These are phyloP conservation scores for Orbilia javanica DNA, from an alignment of 2,329 filamentous ascomycete species.

Conservation along the genomic window DNA sequence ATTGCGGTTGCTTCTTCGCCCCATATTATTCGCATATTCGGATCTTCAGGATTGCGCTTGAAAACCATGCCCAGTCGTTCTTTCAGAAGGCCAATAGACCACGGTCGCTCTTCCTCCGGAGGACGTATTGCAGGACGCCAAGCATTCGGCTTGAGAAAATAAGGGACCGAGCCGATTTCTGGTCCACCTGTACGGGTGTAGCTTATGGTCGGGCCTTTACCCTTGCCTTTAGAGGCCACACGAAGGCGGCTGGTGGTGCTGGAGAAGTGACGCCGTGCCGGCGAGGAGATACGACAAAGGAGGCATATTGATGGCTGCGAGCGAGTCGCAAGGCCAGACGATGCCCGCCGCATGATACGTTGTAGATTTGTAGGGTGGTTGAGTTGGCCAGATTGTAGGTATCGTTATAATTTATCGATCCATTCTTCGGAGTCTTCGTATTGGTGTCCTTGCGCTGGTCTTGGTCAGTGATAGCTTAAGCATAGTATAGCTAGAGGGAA, in stretches of 20 bases:
- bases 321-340: constrained; percentile 31
- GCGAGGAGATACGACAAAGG: constrained; percentile 35
- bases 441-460: too few relatives aligned
- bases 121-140: neutral
- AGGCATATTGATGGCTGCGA: constrained; percentile 47
- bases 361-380: neutral
- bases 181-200: neutral
- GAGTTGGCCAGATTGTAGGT: neutral
- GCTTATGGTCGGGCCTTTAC: neutral
- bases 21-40: constrained; percentile 45
- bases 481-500: neutral
- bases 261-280: constrained; percentile 19
- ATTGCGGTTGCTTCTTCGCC: constrained; percentile 32
- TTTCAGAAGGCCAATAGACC: constrained; percentile 42
- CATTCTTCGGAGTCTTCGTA: neutral
- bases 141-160: neutral
- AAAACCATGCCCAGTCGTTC: constrained; percentile 43
- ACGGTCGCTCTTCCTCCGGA: constrained; percentile 29
- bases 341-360: constrained; percentile 41
- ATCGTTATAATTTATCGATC: neutral
- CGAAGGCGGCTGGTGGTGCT: constrained; percentile 19
- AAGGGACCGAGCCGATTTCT: neutral
- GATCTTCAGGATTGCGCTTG: constrained; percentile 31
- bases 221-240: neutral
- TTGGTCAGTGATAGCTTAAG: neutral